Evolutionary conservation across 2,329 filamentous ascomycete genomes (phyloP), one percentile per base, ranked within the genome.

Genomic region (Hypoxylon sp.): DNA sequence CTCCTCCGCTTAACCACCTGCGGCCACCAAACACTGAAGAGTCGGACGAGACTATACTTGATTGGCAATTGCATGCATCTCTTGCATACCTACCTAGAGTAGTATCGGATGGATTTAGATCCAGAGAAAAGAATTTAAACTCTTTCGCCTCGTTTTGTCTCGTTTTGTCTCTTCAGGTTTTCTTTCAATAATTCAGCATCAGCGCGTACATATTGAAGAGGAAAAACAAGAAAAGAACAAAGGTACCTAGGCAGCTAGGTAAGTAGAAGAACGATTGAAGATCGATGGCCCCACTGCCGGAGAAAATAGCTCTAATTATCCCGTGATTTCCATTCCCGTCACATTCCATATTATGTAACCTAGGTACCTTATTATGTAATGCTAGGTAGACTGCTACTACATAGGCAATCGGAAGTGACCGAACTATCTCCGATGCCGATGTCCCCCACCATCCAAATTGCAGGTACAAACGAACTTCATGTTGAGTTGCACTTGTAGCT

Each of bases 21-120:
- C 70, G 73, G 52, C 69, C 65, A 32, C 63, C 63, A 66, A 68
- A 63, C 55, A 49, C 19, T 30, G 51, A 60, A 53, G 41, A 57
- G 23, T 55, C 55, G 11, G 30, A 23, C 46, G 53, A 63, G 50
- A 60, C 58, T 38, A 19, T 2, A 23, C n/a, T 60, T 60, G 32
- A 65, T 66, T 69, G 59, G 67, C 7, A 9, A 28, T 61, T 14
- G 23, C 21, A 17, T 23, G 58, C n/a, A n/a, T 58, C n/a, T 49
- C 23, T 38, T 48, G 34, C 19, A 43, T 55, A n/a, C n/a, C n/a
- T n/a, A n/a, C n/a, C n/a, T n/a, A 58, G 34, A 60, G 46, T 60
- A 50, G 50, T 32, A 51, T 60, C n/a, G n/a, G 23, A 32, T 41
- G 49, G 32, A 14, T 5, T 14, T 28, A 34, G 46, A 60, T 28